Evolutionary conservation across 345 rosid species (phyloP).

Genomic region (Arabidopsis suecica): DNA sequence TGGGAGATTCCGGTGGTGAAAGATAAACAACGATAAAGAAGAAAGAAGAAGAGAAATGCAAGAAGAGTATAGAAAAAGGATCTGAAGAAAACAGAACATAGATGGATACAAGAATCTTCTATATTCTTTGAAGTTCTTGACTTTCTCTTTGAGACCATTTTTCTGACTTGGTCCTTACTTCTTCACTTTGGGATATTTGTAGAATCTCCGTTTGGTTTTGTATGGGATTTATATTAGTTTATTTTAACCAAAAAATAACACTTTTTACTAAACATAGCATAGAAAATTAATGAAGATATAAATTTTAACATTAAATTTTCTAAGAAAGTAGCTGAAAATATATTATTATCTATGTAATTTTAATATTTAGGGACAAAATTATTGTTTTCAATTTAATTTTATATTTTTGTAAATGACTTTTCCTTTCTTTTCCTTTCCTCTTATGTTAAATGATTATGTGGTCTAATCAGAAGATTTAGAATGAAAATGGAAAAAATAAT

Average conservation of each 20-base stretch:
- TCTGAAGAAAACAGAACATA: constrained; percentile 30
- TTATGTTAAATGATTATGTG: not conserved
- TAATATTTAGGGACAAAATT: no score
- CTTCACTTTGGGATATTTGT: constrained; percentile 6
- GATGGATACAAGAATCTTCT: constrained; percentile 14
- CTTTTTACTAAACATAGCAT: not conserved
- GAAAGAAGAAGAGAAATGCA: constrained; percentile 48
- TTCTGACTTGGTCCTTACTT: constrained; percentile 1
- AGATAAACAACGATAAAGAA: constrained; percentile 61
- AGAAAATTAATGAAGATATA: not conserved
- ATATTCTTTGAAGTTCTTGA: constrained; percentile 28
- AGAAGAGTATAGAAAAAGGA: constrained; percentile 44
- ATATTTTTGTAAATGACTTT: no score
- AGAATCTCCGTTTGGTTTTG: not conserved
- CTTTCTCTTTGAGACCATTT: constrained; percentile 24
- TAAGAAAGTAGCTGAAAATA: no score
- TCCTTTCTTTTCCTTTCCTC: no score
- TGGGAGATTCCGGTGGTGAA: constrained; percentile 54
- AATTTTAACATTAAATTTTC: no score
- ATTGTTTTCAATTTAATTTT: no score
- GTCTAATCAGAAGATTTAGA: not conserved
- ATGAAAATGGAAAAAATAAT: not conserved
- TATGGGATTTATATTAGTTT: not conserved
- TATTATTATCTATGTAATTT: no score
- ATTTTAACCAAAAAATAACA: not conserved